Base-by-base conservation (phyloP, 805 yeast genomes). In the Candida orba region DNA sequence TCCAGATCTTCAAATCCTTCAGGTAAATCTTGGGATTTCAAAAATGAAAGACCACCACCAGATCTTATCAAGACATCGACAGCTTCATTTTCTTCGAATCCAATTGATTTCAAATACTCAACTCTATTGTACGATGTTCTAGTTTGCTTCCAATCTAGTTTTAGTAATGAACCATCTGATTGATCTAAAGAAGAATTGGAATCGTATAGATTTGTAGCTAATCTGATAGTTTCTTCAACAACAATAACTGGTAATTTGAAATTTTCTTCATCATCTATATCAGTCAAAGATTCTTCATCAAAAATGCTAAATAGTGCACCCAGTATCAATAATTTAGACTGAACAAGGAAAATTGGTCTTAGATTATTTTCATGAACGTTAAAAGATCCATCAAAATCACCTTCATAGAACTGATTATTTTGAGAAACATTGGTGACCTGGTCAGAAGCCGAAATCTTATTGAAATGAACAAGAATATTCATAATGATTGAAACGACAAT, bases 221-320 rank as follows among this genome's bases (percentile, higher is more conserved):
- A 63, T 3, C 65, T 58, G 15, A 78, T 59, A 2, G 78, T 41
- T 45, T 72, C 73, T 24, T 73, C 74, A 37, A 76, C 63, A 4
- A 78, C 63, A 1, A 61, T 54, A 25, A 60, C 59, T 6, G 72
- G 72, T 3, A 66, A 48, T n/a, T 55, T 51, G 15, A 55, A 50
- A 13, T 27, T 27, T 27, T 27, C 29, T 5, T 52, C 45, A 8
- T 52, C 58, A 13, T 56, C 46, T 5, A 58, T 47, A n/a, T 53
- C 36, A 8, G 37, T 47, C 15, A 66, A 59, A 0, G 60, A 43
- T 1, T 57, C 55, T 20, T 56, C 54, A 33, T 49, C 49, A 15
- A 75, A 53, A 2, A 71, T 46, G 6, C 59, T 56, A 7, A 54
- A 49, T 17, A 76, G 47, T 13, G 72, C 57, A 9, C 73, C 71